Percentiles rank a stretch among this genome's conserved stretches.
Conservation (phyloP, 768 basidiomycete genomes). For the Amanita molliuscula region DNA sequence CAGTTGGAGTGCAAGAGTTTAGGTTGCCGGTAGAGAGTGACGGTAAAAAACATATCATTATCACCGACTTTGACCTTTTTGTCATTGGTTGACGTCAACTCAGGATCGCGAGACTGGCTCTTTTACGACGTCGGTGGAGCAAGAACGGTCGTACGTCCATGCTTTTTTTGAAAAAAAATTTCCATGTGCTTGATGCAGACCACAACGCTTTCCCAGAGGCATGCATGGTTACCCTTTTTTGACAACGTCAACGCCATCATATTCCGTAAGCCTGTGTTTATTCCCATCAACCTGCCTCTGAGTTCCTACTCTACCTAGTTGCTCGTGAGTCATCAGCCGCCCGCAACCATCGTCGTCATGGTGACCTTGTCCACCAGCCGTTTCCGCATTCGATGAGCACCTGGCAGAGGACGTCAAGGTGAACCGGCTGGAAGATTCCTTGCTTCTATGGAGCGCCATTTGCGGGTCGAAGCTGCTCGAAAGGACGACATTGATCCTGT, state of each 20-base stretch:
- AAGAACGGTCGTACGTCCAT: constrained; percentile 35
- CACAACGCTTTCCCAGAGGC: constrained; percentile 35
- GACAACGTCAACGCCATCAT: constrained; percentile 70
- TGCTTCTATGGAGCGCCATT: constrained; percentile 56
- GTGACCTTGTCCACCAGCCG: constrained; percentile 15
- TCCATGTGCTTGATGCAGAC: background rate
- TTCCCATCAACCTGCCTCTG: constrained; percentile 13
- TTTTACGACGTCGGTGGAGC: constrained; percentile 66
- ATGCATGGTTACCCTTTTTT: constrained; percentile 66
- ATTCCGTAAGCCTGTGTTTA: constrained; percentile 43
- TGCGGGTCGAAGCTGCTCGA: constrained; percentile 49
- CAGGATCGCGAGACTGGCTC: constrained; percentile 44
- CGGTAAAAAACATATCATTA: background rate
- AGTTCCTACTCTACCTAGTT: constrained; percentile 19
- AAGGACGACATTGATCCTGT: constrained; percentile 55
- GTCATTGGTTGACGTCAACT: background rate
- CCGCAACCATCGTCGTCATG: background rate
- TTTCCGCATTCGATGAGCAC: constrained; percentile 35
- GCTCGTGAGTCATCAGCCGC: constrained; percentile 34
- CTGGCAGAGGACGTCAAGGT: constrained; percentile 49
- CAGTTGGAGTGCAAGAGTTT: constrained; percentile 64
- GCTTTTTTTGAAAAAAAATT: background rate
- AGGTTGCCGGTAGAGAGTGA: constrained; percentile 35
- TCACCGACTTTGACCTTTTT: background rate
- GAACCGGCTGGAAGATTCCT: constrained; percentile 65